Percentiles rank a stretch among this genome's conserved stretches.
Conservation (phyloP, 805 yeast species). For the Pichia sporocuriosa region DNA sequence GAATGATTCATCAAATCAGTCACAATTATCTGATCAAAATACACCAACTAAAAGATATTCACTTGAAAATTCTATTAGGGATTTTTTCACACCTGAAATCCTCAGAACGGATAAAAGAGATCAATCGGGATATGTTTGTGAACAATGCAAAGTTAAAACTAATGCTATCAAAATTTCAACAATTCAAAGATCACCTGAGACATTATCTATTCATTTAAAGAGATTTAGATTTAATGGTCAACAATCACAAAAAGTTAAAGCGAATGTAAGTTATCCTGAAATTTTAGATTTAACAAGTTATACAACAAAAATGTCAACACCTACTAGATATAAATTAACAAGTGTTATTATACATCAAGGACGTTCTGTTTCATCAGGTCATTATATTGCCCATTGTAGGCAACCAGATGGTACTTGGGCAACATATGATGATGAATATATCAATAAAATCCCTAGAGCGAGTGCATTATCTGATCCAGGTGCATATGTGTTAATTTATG, state of each 20-base stretch:
- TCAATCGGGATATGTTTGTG: conserved; percentile 80
- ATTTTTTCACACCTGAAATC: conserved; percentile 77
- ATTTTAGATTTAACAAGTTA: conserved; percentile 66
- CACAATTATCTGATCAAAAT: background rate
- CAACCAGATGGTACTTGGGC: conserved; percentile 94
- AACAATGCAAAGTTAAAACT: conserved; percentile 70
- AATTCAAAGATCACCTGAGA: conserved; percentile 81
- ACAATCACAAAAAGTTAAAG: conserved; percentile 76
- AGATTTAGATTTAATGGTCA: conserved; percentile 82
- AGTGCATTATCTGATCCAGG: conserved; percentile 76
- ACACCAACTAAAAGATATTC: conserved; percentile 36
- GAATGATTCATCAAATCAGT: conserved; percentile 4
- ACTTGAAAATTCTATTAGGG: conserved; percentile 66
- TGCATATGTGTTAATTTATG: conserved; percentile 85
- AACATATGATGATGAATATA: conserved; percentile 88
- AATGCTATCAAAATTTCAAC: conserved; percentile 70
- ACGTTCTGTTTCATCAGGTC: conserved; percentile 86
- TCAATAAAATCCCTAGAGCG: conserved; percentile 63
- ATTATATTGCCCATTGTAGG: conserved; percentile 82
- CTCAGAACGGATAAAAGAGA: conserved; percentile 62
- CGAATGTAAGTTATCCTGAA: conserved; percentile 75
- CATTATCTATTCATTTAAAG: conserved; percentile 79
- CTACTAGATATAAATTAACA: conserved; percentile 60
- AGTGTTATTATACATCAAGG: conserved; percentile 94
- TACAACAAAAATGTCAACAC: conserved; percentile 38